Conservation (phyloP, 2,329 filamentous ascomycete genomes). For the Nothopassalora personata region DNA sequence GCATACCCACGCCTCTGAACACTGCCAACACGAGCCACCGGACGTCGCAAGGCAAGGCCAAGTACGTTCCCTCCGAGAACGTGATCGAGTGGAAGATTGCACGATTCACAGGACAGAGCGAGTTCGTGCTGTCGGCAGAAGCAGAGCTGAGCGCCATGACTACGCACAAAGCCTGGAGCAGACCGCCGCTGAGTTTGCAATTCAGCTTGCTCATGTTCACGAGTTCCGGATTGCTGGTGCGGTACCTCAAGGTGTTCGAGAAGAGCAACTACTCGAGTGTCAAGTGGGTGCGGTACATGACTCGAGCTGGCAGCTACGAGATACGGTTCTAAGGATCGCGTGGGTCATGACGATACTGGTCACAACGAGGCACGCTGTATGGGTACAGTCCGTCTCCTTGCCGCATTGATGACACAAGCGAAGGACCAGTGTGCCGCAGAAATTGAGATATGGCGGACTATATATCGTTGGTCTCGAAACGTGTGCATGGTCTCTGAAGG, state of each 20-base stretch:
- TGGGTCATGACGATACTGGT: neutral
- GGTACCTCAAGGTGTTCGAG: constrained; percentile 98
- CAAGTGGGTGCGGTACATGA: constrained; percentile 99
- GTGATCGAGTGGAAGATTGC: constrained; percentile 99
- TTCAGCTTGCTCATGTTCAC: constrained; percentile 98
- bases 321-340: constrained; percentile 46
- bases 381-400: too few species aligned
- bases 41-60: constrained; percentile 92
- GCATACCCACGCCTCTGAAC: constrained; percentile 93
- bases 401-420: too few species aligned
- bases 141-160: constrained; percentile 94
- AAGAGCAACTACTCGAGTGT: constrained; percentile 99
- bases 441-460: too few species aligned
- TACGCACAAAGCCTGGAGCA: constrained; percentile 93
- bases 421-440: too few species aligned
- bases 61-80: constrained; percentile 97
- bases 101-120: constrained; percentile 95
- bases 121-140: constrained; percentile 91
- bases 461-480: too few species aligned
- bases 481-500: too few species aligned
- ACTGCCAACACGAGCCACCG: constrained; percentile 90
- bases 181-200: constrained; percentile 83
- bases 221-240: constrained; percentile 81
- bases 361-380: too few species aligned
- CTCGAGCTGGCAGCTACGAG: constrained; percentile 92